These are phyloP conservation scores for Acanthamoeba lenticulata DNA, from an alignment of 208 protist species.

Conservation along the genomic window DNA sequence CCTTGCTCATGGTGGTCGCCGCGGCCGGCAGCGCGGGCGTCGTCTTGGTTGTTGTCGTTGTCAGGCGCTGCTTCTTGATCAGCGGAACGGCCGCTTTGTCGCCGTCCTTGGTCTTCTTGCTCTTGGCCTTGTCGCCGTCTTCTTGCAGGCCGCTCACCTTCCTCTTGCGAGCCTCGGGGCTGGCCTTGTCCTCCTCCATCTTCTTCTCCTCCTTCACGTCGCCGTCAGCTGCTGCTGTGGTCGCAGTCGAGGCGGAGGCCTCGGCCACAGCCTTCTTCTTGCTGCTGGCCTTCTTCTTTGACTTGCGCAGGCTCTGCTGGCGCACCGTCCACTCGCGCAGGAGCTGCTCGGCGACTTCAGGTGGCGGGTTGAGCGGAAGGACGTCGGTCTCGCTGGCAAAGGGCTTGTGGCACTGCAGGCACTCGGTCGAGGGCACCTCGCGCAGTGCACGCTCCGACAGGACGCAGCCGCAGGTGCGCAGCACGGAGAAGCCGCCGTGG, in stretches of 20 bases:
- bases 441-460: conserved; percentile 33
- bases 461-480: conserved; percentile 43
- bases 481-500: conserved; percentile 22
- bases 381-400: conserved; percentile 37
- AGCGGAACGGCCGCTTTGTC: background rate
- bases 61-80: background rate
- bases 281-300: background rate
- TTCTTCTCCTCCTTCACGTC: background rate
- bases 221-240: background rate
- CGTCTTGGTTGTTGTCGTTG: background rate
- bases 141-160: background rate
- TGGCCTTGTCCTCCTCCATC: background rate
- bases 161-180: background rate
- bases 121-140: background rate
- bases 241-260: background rate
- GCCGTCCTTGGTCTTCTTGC: background rate
- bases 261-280: background rate
- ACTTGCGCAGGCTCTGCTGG: background rate
- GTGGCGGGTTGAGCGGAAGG: conserved; percentile 13
- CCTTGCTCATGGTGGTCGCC: background rate
- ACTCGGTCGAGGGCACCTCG: conserved; percentile 50
- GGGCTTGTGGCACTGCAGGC: conserved; percentile 9
- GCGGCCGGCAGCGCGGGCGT: background rate
- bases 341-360: conserved; percentile 22
- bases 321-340: background rate